These are phyloP conservation scores for Pisolithus tinctorius DNA, from an alignment of 768 basidiomycete species.

Conservation along the genomic window DNA sequence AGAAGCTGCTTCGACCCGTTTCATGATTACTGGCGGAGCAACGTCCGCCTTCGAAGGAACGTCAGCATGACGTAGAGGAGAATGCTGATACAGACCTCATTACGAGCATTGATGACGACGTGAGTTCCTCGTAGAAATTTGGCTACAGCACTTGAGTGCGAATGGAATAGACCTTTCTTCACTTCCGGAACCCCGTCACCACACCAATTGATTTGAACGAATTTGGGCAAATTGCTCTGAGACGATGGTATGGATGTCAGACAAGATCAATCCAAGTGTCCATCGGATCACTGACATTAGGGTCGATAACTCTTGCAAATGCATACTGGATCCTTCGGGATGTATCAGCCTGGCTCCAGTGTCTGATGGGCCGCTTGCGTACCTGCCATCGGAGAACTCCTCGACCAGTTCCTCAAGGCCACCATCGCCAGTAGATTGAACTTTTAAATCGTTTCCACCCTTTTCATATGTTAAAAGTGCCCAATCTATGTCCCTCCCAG, in stretches of 20 bases:
- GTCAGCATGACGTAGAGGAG: not conserved
- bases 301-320: slow-evolving; percentile 78
- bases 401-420: slow-evolving; percentile 88
- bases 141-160: slow-evolving; percentile 75
- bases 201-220: slow-evolving; percentile 96
- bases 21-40: slow-evolving; percentile 71
- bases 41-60: slow-evolving; percentile 62
- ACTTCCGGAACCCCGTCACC: slow-evolving; percentile 92
- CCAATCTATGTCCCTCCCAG: slow-evolving; percentile 66
- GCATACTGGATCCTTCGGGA: slow-evolving; percentile 83
- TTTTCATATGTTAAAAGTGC: slow-evolving; percentile 74
- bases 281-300: slow-evolving; percentile 50
- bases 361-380: slow-evolving; percentile 16
- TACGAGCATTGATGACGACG: slow-evolving; percentile 80
- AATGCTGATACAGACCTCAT: slow-evolving; percentile 51
- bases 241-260: not conserved
- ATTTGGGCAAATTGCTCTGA: slow-evolving; percentile 80
- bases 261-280: not conserved
- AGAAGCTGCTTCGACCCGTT: slow-evolving; percentile 79
- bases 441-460: slow-evolving; percentile 79
- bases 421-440: slow-evolving; percentile 79
- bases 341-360: slow-evolving; percentile 4
- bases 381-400: slow-evolving; percentile 94
- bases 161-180: slow-evolving; percentile 90
- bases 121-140: slow-evolving; percentile 79